A percentile compares a stretch with the other conserved stretches of the same genome.
Conservation (phyloP, 2,329 filamentous ascomycete species). For the Epichloe sibirici region DNA sequence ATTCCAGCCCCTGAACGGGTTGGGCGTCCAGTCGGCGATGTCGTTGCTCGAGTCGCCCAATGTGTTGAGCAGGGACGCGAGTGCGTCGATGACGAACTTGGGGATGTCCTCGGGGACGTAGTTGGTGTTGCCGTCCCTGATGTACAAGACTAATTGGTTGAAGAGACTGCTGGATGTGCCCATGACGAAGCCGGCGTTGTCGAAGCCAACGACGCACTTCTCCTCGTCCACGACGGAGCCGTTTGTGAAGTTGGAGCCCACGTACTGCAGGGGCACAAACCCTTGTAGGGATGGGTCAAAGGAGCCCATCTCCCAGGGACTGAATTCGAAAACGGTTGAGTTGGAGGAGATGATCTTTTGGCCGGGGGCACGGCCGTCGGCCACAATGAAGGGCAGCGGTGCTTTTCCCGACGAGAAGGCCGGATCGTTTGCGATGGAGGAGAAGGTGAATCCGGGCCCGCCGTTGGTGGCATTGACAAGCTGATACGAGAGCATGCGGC, state of each 20-base stretch:
- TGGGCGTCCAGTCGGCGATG: constrained; percentile 58
- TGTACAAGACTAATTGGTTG: constrained; percentile 59
- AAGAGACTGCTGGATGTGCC: constrained; percentile 74
- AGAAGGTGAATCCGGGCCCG: constrained; percentile 68
- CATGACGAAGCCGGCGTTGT: constrained; percentile 70
- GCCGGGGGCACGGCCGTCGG: constrained; percentile 34
- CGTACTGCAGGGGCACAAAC: constrained; percentile 47
- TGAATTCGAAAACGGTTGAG: constrained; percentile 52
- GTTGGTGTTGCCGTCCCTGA: constrained; percentile 35
- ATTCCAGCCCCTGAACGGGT: constrained; percentile 46
- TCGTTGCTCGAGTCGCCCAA: constrained; percentile 55
- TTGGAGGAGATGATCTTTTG: constrained; percentile 36
- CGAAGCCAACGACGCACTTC: constrained; percentile 49
- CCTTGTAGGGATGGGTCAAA: constrained; percentile 48
- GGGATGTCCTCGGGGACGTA: constrained; percentile 39
- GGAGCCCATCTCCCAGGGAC: constrained; percentile 53
- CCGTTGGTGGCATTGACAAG: constrained; percentile 66
- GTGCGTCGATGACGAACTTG: constrained; percentile 28
- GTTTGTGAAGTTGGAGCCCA: constrained; percentile 44
- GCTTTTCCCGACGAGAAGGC: constrained; percentile 28
- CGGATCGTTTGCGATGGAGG: constrained; percentile 43
- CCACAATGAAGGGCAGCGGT: constrained; percentile 38
- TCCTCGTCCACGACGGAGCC: constrained; percentile 35
- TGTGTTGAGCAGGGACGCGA: constrained; percentile 36
- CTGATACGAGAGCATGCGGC: constrained; percentile 75